Base-by-base conservation (phyloP, 495 filamentous ascomycete species). In the Cudoniella acicularis region DNA sequence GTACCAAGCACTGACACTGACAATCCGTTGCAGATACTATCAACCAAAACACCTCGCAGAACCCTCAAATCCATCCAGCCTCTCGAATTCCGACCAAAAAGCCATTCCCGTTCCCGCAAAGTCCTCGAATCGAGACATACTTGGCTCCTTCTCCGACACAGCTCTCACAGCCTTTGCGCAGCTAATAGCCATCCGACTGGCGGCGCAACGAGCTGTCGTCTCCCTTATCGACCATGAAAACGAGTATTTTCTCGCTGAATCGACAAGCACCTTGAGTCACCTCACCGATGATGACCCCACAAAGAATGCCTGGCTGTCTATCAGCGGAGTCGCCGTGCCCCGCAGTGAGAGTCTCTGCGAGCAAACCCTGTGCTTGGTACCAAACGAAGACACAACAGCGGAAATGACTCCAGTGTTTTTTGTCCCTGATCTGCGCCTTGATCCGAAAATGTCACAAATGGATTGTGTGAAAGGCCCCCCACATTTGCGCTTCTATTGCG, bases 161-260 rank as follows among this genome's bases (percentile, higher is more conserved):
- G 80, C 79, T 11, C 72, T 90, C 23, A 83, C 79, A 0, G 82
- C 81, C 0, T 77, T 88, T 62, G 78, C 85, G 17, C 85, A 87
- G 63, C 71, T 88, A 18, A 83, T 80, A 0, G 73, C 80, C 17
- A 73, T 80, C 25, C 78, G 82, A 11, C 67, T 87, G 41, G 72
- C 75, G 24, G 74, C 74, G 27, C 77, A 77, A 43, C 80, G 84
- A 13, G 76, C 73, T 22, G 75, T 87, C 56, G 75, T 87, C 13
- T 85, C 83, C 43, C 76, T 90, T 20, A 82, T 86, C 54, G 84
- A 84, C 60, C 74, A 77, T 20, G 75, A 80, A 3, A 75, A 79
- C 22, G 79, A 85, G 65, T 82, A 86, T 58, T 75, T 88, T 42
- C 73, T 87, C 13, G 85, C 86, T 27, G 85, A 89, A 63, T 83